These are phyloP conservation scores for Westerdykella sp. DNA, from an alignment of 2,329 filamentous ascomycete genomes.

Conservation along the genomic window DNA sequence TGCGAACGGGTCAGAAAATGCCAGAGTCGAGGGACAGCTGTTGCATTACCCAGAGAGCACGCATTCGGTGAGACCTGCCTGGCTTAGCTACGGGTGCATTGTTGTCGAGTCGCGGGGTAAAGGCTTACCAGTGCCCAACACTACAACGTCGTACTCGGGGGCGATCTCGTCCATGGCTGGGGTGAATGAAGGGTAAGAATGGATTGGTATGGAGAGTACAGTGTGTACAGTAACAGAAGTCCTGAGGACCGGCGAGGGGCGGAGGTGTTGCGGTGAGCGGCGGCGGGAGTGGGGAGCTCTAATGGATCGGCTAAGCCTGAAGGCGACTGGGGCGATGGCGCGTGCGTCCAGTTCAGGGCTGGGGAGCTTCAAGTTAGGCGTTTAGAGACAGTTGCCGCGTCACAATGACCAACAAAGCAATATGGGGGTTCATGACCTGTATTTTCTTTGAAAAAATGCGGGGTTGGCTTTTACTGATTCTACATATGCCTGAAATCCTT, in stretches of 20 bases:
- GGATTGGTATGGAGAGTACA: conserved; percentile 5
- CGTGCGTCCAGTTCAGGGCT: background rate
- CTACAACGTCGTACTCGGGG: conserved; percentile 96
- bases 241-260: background rate
- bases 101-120: conserved; percentile 39
- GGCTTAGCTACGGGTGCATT: conserved; percentile 25
- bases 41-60: conserved; percentile 81
- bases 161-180: conserved; percentile 91
- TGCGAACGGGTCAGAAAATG: conserved; percentile 34
- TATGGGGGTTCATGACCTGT: conserved; percentile 6
- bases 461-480: no score
- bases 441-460: no score
- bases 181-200: conserved; percentile 6
- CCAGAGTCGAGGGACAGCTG: conserved; percentile 4
- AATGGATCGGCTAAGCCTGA: no score
- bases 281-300: background rate
- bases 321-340: background rate
- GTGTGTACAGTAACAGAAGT: conserved; percentile 1
- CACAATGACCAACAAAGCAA: no score
- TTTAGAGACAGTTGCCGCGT: no score
- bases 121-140: conserved; percentile 86
- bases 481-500: no score
- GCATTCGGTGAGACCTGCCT: conserved; percentile 88
- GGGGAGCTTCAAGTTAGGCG: no score
- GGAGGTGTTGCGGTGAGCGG: conserved; percentile 12